phyloP scores from a whole-genome alignment of 352 stramenopile species.

The Detonula confervacea region DNA sequence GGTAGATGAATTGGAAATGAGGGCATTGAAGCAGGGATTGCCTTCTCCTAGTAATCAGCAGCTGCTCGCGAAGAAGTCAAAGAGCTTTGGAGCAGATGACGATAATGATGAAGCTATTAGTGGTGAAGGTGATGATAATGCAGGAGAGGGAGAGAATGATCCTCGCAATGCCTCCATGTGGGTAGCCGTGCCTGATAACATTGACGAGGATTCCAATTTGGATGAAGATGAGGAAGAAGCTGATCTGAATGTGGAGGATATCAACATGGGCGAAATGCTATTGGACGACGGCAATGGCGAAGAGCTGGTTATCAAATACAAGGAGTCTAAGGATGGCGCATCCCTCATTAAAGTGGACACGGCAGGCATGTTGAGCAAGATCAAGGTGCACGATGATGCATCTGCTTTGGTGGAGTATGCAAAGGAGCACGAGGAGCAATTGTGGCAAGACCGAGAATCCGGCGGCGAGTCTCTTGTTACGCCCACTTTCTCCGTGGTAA shows the following conservation, averaged over 20 bases:
- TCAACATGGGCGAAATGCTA: slow-evolving; percentile 25
- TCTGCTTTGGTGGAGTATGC: background rate
- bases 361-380: too few species aligned
- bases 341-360: slow-evolving; percentile 1
- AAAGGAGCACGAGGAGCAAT: background rate
- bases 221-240: slow-evolving; percentile 27
- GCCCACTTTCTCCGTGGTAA: too few species aligned
- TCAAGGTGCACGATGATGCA: too few species aligned
- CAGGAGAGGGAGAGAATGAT: slow-evolving; percentile 17
- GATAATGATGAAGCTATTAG: slow-evolving; percentile 4
- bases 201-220: slow-evolving; percentile 15
- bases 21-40: background rate
- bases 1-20: slow-evolving; percentile 13
- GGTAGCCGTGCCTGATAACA: slow-evolving; percentile 35
- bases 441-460: too few species aligned
- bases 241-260: slow-evolving; percentile 31
- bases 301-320: too few species aligned
- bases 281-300: slow-evolving; percentile 1
- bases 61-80: background rate
- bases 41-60: background rate
- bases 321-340: slow-evolving; percentile 9
- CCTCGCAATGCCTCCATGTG: slow-evolving; percentile 51
- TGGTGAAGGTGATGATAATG: slow-evolving; percentile 2
- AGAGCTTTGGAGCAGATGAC: slow-evolving; percentile 4
- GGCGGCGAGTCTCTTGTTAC: too few species aligned